phyloP scores from a whole-genome alignment of 805 yeast genomes.

The Sungouiella blattae region DNA sequence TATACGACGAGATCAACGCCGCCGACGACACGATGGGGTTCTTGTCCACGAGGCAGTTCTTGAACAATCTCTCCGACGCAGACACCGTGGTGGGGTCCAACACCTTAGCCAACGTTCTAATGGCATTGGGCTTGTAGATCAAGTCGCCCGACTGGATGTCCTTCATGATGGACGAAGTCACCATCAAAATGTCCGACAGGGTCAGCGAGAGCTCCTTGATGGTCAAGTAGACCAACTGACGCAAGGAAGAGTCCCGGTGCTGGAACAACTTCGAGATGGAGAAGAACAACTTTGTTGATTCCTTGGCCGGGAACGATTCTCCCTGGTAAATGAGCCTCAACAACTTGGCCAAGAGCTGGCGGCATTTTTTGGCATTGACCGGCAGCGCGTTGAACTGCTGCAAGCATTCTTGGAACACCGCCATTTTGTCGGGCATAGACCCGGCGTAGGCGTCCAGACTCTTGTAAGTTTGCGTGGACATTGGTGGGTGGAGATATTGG shows the following conservation, averaged over 20 bases:
- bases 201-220: slow-evolving; percentile 84
- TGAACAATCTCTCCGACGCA: slow-evolving; percentile 88
- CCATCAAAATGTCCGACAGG: slow-evolving; percentile 94
- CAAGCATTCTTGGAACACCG: slow-evolving; percentile 92
- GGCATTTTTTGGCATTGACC: slow-evolving; percentile 82
- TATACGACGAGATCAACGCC: slow-evolving; percentile 89
- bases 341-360: slow-evolving; percentile 76
- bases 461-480: slow-evolving; percentile 84
- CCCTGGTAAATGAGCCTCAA: slow-evolving; percentile 81
- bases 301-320: slow-evolving; percentile 80
- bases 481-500: slow-evolving; percentile 21
- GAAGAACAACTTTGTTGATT: slow-evolving; percentile 89
- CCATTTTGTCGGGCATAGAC: slow-evolving; percentile 88
- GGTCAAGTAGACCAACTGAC: slow-evolving; percentile 92
- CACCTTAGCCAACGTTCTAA: slow-evolving; percentile 85
- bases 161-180: slow-evolving; percentile 95
- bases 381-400: slow-evolving; percentile 91
- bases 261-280: slow-evolving; percentile 93
- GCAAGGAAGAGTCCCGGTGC: slow-evolving; percentile 78
- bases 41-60: slow-evolving; percentile 86
- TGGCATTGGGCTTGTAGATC: slow-evolving; percentile 89
- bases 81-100: slow-evolving; percentile 88
- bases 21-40: slow-evolving; percentile 89
- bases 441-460: slow-evolving; percentile 66
- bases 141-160: slow-evolving; percentile 89